These are phyloP conservation scores for Saksenaea vasiformis DNA, from an alignment of 371 early-diverging fungal genomes.

Conservation along the genomic window DNA sequence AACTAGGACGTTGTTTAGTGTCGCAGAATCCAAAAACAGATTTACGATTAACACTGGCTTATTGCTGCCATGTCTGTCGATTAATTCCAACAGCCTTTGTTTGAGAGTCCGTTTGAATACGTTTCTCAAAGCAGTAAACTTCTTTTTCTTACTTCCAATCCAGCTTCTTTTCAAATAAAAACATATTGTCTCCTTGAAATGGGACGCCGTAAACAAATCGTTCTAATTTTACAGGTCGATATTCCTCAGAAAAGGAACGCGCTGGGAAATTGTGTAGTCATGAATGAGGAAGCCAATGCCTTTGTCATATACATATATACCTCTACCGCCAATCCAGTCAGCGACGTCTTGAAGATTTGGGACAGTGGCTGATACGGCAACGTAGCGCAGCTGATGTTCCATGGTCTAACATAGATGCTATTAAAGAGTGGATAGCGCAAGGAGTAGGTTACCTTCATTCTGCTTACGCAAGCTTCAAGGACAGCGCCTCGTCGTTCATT, in stretches of 20 bases:
- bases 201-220: slow-evolving; percentile 63
- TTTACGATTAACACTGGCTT: slow-evolving; percentile 72
- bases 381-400: slow-evolving; percentile 25
- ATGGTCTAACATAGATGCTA: slow-evolving; percentile 27
- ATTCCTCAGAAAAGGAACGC: slow-evolving; percentile 71
- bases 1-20: slow-evolving; percentile 47
- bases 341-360: slow-evolving; percentile 87
- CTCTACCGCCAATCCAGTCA: slow-evolving; percentile 59
- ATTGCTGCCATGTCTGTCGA: slow-evolving; percentile 50
- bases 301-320: slow-evolving; percentile 17
- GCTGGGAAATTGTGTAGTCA: slow-evolving; percentile 19
- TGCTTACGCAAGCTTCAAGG: slow-evolving; percentile 56
- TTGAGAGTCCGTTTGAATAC: background rate
- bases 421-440: background rate
- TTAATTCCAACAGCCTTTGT: slow-evolving; percentile 60
- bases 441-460: slow-evolving; percentile 41
- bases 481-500: slow-evolving; percentile 53
- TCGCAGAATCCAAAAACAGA: background rate
- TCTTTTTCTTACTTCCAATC: slow-evolving; percentile 62
- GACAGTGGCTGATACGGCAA: slow-evolving; percentile 87
- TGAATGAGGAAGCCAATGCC: background rate
- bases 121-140: background rate
- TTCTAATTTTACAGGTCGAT: slow-evolving; percentile 75
- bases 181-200: slow-evolving; percentile 44
- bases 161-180: slow-evolving; percentile 65